These are phyloP conservation scores for Colletotrichum tamarilloi DNA, from an alignment of 2,329 filamentous ascomycete genomes.

Conservation along the genomic window DNA sequence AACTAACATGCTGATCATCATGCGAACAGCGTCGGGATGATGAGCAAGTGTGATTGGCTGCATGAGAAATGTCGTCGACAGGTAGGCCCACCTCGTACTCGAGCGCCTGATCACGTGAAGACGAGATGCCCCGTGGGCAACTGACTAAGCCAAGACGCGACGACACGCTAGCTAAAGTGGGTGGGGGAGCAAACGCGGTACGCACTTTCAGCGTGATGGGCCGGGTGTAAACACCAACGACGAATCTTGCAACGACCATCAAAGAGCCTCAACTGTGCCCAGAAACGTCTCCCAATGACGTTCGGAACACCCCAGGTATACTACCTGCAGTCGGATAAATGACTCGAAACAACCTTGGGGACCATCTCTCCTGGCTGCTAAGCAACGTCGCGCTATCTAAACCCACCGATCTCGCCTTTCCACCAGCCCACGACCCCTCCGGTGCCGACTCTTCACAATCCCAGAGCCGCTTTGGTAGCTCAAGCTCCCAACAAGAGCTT, in stretches of 20 bases:
- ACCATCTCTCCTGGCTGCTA: conserved; percentile 69
- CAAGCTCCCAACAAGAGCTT: conserved; percentile 24
- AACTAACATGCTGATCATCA: neutral
- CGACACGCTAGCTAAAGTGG: conserved; percentile 34
- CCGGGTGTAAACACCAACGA: conserved; percentile 21
- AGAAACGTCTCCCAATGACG: conserved; percentile 28
- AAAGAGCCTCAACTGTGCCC: conserved; percentile 10
- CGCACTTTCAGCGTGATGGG: neutral
- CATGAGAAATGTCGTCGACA: neutral
- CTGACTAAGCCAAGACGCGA: conserved; percentile 30
- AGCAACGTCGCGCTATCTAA: conserved; percentile 56
- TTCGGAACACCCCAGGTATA: conserved; percentile 2
- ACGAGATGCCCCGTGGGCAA: neutral
- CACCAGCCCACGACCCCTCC: conserved; percentile 45
- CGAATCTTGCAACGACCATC: conserved; percentile 18
- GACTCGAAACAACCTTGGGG: conserved; percentile 70
- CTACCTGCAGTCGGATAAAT: conserved; percentile 57
- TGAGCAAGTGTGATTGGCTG: neutral
- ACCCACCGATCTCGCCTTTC: conserved; percentile 51
- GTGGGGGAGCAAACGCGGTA: conserved; percentile 29
- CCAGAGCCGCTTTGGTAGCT: conserved; percentile 18
- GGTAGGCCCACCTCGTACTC: too few species aligned
- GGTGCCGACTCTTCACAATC: conserved; percentile 33
- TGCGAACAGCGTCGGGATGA: neutral
- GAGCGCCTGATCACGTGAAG: conserved; percentile 36